Evolutionary conservation across 257 asterid species (phyloP).

Genomic region (Forsythia suspensa): DNA sequence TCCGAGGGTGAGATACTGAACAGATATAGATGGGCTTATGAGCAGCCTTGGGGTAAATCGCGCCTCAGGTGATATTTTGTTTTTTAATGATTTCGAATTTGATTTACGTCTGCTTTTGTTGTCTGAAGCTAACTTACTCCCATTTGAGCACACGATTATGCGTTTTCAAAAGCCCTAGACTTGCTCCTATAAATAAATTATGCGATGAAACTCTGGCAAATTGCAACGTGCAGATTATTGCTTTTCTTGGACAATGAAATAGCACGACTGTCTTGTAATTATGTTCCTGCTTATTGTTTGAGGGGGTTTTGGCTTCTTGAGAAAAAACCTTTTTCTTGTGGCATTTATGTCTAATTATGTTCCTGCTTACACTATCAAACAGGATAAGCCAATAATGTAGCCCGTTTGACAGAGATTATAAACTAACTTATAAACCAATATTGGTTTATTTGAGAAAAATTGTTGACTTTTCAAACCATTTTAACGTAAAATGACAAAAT

Average conservation of each 20-base stretch:
- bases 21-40: slow-evolving; percentile 92
- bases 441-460: no score
- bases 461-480: no score
- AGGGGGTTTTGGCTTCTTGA: neutral
- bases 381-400: neutral
- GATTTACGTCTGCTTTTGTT: neutral
- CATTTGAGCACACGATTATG: neutral
- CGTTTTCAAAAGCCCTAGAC: neutral
- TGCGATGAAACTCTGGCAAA: neutral
- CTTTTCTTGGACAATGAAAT: neutral
- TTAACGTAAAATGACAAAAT: no score
- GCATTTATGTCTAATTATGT: neutral
- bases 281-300: neutral
- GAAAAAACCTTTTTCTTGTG: neutral
- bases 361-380: neutral
- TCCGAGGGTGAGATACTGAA: slow-evolving; percentile 81
- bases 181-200: neutral
- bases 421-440: no score
- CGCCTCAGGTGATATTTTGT: slow-evolving; percentile 72
- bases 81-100: neutral
- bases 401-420: no score
- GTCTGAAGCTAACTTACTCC: neutral
- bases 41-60: slow-evolving; percentile 95
- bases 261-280: no score
- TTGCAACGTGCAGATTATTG: neutral